A percentile compares a stretch with the other conserved stretches of the same genome.
These are phyloP conservation scores for Leccinum pallidistipes DNA, from an alignment of 1,284 basidiomycete species.

Conservation along the genomic window DNA sequence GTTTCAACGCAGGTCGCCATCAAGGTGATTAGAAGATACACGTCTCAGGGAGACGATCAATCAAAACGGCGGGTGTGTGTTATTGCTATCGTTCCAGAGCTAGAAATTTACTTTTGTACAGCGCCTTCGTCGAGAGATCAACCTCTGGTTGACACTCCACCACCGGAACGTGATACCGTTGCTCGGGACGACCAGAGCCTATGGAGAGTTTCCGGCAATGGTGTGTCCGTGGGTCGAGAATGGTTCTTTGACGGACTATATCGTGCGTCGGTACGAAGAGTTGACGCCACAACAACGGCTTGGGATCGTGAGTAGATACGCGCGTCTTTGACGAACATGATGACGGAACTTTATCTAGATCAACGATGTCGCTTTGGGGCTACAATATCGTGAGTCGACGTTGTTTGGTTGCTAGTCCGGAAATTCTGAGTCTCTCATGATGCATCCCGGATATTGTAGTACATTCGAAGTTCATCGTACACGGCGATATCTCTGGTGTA, in stretches of 20 bases:
- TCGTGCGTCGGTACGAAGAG: conserved; percentile 5
- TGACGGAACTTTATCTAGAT: conserved; percentile 10
- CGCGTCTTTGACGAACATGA: neutral
- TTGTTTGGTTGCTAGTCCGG: neutral
- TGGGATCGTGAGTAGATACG: conserved; percentile 17
- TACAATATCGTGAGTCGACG: conserved; percentile 25
- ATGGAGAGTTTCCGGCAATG: conserved; percentile 29
- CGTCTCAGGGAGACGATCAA: conserved; percentile 13
- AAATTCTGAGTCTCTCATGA: neutral
- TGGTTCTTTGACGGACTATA: conserved; percentile 20
- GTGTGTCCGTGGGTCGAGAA: conserved; percentile 31
- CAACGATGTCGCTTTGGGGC: conserved; percentile 28
- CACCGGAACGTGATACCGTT: conserved; percentile 27
- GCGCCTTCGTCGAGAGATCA: conserved; percentile 31
- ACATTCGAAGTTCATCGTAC: conserved; percentile 23
- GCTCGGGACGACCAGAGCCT: conserved; percentile 25
- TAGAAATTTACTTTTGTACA: conserved; percentile 1
- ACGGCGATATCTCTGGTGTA: conserved; percentile 34
- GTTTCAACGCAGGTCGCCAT: conserved; percentile 21
- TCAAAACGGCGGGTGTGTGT: conserved; percentile 19
- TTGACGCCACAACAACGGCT: conserved; percentile 15
- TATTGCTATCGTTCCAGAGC: neutral
- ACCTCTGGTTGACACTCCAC: conserved; percentile 24
- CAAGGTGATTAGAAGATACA: conserved; percentile 26
- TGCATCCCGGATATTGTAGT: conserved; percentile 12